Evolutionary conservation across 768 basidiomycete species (phyloP), one percentile per base, ranked within the genome.

Genomic region (Trametes coccinea): DNA sequence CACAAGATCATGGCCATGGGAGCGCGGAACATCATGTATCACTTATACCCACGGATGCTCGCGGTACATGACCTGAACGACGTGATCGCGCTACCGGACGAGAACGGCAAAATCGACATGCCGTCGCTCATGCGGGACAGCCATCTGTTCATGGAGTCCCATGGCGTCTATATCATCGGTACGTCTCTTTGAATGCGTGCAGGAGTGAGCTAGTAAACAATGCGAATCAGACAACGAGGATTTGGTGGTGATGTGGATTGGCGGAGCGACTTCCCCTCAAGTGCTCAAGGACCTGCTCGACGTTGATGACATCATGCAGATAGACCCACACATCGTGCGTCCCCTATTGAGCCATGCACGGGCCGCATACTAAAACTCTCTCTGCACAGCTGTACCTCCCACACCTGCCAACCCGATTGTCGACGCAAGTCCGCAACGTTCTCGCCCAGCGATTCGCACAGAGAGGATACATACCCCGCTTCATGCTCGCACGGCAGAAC

Each of bases 161-260:
- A 91, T 67, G 97, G 97, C 0, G 78, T 97, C n/a, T 99, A 98
- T 75, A 79, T 98, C 47, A 87, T 96, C 63, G 92, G 96, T 95
- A 66, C 53, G 82, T 56, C 44, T 45, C 27, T 10, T 3, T 11
- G 30, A 43, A 33, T 11, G 14, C 33, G 4, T 14, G 51, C 56
- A 61, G 34, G 13, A 6, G 59, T 9, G 17, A 43, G 34, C 39
- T 22, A 22, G n/a, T 43, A 5, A 43, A 5, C 46, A 50, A 54
- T 34, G 41, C 29, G n/a, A 27, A 37, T 13, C 70, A 96, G 95
- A 93, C 72, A 96, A 96, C 69, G 94, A 93, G 53, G 93, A 95
- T 67, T 74, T 81, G 33, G 86, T 88, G 71, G 88, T 98, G 59
- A 78, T 99, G 39, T 99, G 97, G 97, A 78, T 99, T 16, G 97